Base-by-base conservation (phyloP, 352 stramenopile species). In the Phytophthora palmivora region DNA sequence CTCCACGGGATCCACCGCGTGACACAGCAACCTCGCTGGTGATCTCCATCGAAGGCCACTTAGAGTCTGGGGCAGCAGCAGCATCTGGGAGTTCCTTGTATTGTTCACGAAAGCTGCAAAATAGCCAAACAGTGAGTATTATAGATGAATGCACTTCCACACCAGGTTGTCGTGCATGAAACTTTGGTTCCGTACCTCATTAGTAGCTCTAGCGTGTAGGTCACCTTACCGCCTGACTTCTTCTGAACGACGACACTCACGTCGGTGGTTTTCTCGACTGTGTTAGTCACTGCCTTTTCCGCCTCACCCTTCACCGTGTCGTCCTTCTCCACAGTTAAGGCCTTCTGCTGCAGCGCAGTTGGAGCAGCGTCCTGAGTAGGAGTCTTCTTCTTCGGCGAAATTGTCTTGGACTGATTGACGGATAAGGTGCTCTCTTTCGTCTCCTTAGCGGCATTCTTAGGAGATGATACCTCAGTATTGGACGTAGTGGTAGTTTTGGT, bases 11-110 rank as follows among this genome's bases (percentile, higher is more conserved):
- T 37, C 70, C 53, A 50, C 70, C 63, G 39, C 74, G 72, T 14
- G 68, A 70, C 10, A 76, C 70, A 30, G 82, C 78, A 26, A 82
- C 82, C 39, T 89, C 82, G 14, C 76, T 87, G 6, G 76, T 76
- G 34, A 88, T 74, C 11, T 91, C 79, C 82, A 91, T 89, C 5
- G 74, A 84, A 24, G 81, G 79, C 82, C 82, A 91, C 47, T 78
- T 78, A 10, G 74, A 76, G 28, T 84, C 76, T 4, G 72, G 49
- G 5, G 62, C 70, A 26, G 58, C 64, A 48, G 59, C 67, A 36
- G 67, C 63, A 59, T 58, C 62, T 1, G 82, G 82, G 15, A 91
- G 51, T 11, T 88, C 78, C 37, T 71, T 83, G 63, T 73, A 89
- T 24, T 76, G 51, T 18, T 89, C 78, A 33, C 76, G 79, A 54